Percentiles rank a stretch among this genome's conserved stretches.
Conservation (phyloP, 768 basidiomycete species). For the Pleurotus pulmonarius region DNA sequence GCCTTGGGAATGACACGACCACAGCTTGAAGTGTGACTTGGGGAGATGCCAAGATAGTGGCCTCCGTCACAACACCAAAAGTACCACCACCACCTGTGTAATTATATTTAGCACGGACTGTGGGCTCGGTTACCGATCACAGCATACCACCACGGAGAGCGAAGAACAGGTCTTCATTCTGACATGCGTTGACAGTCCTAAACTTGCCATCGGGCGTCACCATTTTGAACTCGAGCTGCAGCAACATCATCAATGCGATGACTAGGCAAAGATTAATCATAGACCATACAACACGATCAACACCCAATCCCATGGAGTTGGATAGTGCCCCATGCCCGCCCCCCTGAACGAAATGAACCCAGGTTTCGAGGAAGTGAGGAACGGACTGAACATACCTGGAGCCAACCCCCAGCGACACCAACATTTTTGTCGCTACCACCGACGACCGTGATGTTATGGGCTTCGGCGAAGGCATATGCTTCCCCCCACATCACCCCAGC, state of each 20-base stretch:
- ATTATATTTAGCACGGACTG: too few relatives aligned
- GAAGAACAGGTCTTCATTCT: constrained; percentile 52
- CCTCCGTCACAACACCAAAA: constrained; percentile 39
- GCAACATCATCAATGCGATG: neutral
- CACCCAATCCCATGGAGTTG: constrained; percentile 42
- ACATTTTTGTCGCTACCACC: constrained; percentile 41
- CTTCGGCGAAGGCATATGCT: constrained; percentile 40
- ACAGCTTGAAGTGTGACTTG: constrained; percentile 31
- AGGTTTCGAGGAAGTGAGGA: too few relatives aligned
- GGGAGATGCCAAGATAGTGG: constrained; percentile 34
- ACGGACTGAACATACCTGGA: constrained; percentile 28
- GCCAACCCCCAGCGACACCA: constrained; percentile 39
- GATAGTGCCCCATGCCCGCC: constrained; percentile 43
- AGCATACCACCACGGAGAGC: constrained; percentile 42
- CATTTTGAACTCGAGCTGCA: constrained; percentile 44
- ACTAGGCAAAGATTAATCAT: neutral
- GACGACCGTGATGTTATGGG: constrained; percentile 39
- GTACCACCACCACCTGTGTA: constrained; percentile 40
- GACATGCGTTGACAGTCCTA: constrained; percentile 42
- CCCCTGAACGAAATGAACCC: constrained; percentile 20
- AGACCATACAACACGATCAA: constrained; percentile 35
- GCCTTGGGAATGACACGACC: constrained; percentile 25
- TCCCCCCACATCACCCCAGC: constrained; percentile 43
- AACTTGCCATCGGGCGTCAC: constrained; percentile 50
- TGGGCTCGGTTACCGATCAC: too few relatives aligned